Conservation (phyloP, 208 protist genomes). For the Crithidia fasciculata region DNA sequence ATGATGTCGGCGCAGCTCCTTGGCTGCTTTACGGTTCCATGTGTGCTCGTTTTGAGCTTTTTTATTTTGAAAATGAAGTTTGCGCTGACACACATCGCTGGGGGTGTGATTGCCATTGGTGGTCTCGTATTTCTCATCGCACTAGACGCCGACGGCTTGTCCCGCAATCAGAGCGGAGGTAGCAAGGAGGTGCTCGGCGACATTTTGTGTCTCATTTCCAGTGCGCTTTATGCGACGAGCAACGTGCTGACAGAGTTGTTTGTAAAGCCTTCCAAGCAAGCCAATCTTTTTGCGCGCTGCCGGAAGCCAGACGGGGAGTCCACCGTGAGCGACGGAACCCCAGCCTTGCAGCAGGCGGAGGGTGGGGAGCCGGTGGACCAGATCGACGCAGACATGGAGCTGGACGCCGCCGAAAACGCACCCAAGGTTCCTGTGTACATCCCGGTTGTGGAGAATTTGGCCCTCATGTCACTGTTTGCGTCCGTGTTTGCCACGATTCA, state of each 20-base stretch:
- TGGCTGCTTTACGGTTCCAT: slow-evolving; percentile 93
- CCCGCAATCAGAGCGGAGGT: slow-evolving; percentile 36
- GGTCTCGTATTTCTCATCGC: slow-evolving; percentile 83
- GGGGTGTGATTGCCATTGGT: slow-evolving; percentile 75
- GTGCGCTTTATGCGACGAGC: slow-evolving; percentile 84
- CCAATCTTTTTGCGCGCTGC: slow-evolving; percentile 23
- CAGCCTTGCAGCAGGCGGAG: neutral
- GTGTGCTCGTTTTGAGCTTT: slow-evolving; percentile 88
- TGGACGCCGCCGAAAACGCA: slow-evolving; percentile 24
- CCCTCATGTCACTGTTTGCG: slow-evolving; percentile 78
- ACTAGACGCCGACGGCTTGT: slow-evolving; percentile 74
- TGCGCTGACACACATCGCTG: slow-evolving; percentile 81
- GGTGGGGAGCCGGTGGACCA: neutral
- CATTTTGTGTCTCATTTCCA: slow-evolving; percentile 79
- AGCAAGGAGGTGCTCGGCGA: slow-evolving; percentile 80
- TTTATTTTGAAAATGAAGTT: slow-evolving; percentile 88
- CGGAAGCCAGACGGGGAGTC: neutral
- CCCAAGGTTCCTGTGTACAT: slow-evolving; percentile 65
- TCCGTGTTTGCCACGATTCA: slow-evolving; percentile 72
- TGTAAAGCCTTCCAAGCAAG: slow-evolving; percentile 68
- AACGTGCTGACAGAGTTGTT: slow-evolving; percentile 94
- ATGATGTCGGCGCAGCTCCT: slow-evolving; percentile 93
- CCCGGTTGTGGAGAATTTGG: slow-evolving; percentile 78
- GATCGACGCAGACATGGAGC: neutral
- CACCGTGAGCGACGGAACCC: neutral